A percentile compares a stretch with the other conserved stretches of the same genome.
Conservation (phyloP, 176 grass and related monocot genomes). For the Avena insularis region DNA sequence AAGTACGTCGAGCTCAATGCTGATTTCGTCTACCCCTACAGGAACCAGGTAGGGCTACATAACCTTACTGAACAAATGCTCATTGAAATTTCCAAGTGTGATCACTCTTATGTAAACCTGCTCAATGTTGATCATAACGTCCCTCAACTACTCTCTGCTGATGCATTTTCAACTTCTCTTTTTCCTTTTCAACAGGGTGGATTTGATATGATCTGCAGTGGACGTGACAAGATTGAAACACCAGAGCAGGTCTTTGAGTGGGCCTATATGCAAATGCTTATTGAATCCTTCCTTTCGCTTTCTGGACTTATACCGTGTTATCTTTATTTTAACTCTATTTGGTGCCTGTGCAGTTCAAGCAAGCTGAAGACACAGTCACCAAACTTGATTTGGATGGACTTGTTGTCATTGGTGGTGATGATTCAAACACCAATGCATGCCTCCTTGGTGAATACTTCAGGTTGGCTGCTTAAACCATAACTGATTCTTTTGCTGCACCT, state of each 20-base stretch:
- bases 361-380: conserved; percentile 88
- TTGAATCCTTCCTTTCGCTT: background rate
- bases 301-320: background rate
- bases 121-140: background rate
- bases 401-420: conserved; percentile 97
- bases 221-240: conserved; percentile 99
- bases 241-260: conserved; percentile 75
- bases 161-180: background rate
- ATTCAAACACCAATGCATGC: conserved; percentile 99
- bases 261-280: background rate
- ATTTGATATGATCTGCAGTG: conserved; percentile 99
- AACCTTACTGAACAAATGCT: background rate
- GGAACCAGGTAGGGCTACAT: conserved; percentile 77
- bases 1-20: conserved; percentile 83
- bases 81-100: background rate
- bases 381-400: conserved; percentile 94
- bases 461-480: conserved; percentile 35
- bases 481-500: background rate
- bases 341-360: conserved; percentile 75
- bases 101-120: background rate
- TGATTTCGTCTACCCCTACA: conserved; percentile 92
- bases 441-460: conserved; percentile 94
- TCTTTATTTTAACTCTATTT: conserved; percentile 27
- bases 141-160: background rate
- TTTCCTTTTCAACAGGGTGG: conserved; percentile 67